Conservation (phyloP, 2,329 filamentous ascomycete genomes). For the Botrytis fabae region DNA sequence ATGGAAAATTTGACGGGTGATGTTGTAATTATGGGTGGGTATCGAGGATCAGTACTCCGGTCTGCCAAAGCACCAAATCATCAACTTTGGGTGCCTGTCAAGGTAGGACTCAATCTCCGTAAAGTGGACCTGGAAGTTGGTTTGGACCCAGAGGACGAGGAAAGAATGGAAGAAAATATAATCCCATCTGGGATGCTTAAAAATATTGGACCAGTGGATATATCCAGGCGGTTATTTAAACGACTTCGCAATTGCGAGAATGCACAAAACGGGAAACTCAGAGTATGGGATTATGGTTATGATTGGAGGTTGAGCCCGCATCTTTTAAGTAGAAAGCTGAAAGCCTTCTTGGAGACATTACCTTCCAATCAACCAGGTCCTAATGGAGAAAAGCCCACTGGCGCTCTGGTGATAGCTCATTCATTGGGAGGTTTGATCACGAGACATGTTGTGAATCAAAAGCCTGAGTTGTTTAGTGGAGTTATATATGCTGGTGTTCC, state of each 20-base stretch:
- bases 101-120: conserved; percentile 85
- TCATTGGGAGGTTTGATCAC: conserved; percentile 86
- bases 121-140: conserved; percentile 91
- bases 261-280: conserved; percentile 65
- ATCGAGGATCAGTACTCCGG: conserved; percentile 84
- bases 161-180: conserved; percentile 78
- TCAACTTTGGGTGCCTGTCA: conserved; percentile 93
- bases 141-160: conserved; percentile 77
- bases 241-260: conserved; percentile 74
- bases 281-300: conserved; percentile 89
- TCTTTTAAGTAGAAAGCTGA: conserved; percentile 69
- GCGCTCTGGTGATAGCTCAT: conserved; percentile 82
- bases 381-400: conserved; percentile 53
- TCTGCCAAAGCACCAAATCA: conserved; percentile 78
- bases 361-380: conserved; percentile 65
- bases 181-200: conserved; percentile 86
- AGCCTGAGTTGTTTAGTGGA: conserved; percentile 81
- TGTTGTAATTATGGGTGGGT: conserved; percentile 84
- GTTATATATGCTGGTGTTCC: conserved; percentile 85
- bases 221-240: conserved; percentile 79
- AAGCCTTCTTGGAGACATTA: conserved; percentile 69
- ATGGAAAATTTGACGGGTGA: conserved; percentile 76
- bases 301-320: conserved; percentile 90
- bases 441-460: conserved; percentile 80
- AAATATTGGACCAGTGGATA: conserved; percentile 88